Evolutionary conservation across 1,139 yeast genomes (phyloP).

Genomic region (Suhomyces coccinellae): DNA sequence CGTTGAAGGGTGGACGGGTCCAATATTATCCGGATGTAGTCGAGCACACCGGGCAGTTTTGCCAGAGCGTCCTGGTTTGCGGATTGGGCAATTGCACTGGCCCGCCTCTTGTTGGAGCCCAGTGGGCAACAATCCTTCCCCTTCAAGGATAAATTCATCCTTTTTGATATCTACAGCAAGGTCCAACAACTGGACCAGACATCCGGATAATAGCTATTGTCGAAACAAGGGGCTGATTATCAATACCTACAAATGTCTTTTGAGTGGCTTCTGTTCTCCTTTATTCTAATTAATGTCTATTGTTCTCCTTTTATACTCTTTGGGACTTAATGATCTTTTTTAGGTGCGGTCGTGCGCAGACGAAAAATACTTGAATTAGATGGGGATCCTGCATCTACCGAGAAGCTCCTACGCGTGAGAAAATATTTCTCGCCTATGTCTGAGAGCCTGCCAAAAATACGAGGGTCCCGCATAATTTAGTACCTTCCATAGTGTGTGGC

Average conservation of each 20-base stretch:
- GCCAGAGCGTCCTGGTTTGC: too few species aligned
- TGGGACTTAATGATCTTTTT: not conserved
- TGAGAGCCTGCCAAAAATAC: constrained; percentile 5
- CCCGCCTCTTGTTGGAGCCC: not conserved
- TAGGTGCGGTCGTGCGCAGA: constrained; percentile 1
- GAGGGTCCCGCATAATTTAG: constrained; percentile 7
- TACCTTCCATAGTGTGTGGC: constrained; percentile 3
- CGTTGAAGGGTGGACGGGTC: too few species aligned
- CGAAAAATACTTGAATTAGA: not conserved
- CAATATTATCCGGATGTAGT: too few species aligned
- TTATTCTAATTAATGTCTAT: not conserved
- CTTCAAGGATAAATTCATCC: constrained; percentile 2
- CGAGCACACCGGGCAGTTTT: too few species aligned
- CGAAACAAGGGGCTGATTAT: not conserved
- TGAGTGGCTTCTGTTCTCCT: not conserved
- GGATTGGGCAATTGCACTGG: not conserved
- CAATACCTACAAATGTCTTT: not conserved
- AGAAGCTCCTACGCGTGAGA: constrained; percentile 2
- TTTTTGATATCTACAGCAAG: not conserved
- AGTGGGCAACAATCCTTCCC: constrained; percentile 1
- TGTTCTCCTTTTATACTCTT: constrained; percentile 5
- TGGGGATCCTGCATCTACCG: not conserved
- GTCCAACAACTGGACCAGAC: not conserved
- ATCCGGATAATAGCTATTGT: not conserved
- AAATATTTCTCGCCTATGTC: constrained; percentile 6